Percentiles rank a stretch among this genome's conserved stretches.
These are phyloP conservation scores for Cercospora beticola DNA, from an alignment of 2,329 filamentous ascomycete genomes.

Conservation along the genomic window DNA sequence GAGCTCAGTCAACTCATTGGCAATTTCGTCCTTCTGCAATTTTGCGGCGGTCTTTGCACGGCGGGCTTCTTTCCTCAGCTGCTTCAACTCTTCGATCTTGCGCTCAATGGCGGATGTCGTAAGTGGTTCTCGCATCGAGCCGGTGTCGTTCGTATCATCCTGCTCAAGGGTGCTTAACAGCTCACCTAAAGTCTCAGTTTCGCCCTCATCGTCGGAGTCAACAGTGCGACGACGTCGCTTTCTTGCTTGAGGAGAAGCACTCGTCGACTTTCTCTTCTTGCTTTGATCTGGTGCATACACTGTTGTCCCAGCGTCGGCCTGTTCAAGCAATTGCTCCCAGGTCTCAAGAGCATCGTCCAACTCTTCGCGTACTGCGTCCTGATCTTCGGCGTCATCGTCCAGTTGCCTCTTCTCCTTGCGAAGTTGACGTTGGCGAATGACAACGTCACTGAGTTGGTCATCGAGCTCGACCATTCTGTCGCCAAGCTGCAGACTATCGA, in stretches of 20 bases:
- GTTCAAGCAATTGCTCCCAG: slow-evolving; percentile 46
- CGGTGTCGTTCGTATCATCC: slow-evolving; percentile 10
- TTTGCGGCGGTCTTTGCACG: slow-evolving; percentile 31
- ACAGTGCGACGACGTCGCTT: slow-evolving; percentile 23
- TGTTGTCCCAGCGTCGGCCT: slow-evolving; percentile 43
- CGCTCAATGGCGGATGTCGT: slow-evolving; percentile 43
- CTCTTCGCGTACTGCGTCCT: slow-evolving; percentile 38
- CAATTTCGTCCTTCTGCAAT: slow-evolving; percentile 36
- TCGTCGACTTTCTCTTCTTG: slow-evolving; percentile 37
- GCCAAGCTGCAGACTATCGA: slow-evolving; percentile 41
- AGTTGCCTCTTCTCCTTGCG: slow-evolving; percentile 32
- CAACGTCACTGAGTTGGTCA: slow-evolving; percentile 32
- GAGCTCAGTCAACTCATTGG: slow-evolving; percentile 32
- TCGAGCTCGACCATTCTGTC: slow-evolving; percentile 34
- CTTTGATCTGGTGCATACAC: slow-evolving; percentile 42
- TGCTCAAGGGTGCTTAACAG: slow-evolving; percentile 20
- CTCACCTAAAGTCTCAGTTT: slow-evolving; percentile 19
- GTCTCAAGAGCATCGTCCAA: slow-evolving; percentile 47
- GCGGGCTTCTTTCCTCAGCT: slow-evolving; percentile 42
- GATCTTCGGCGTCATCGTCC: slow-evolving; percentile 40
- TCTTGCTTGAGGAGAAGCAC: slow-evolving; percentile 7
- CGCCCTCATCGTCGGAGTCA: slow-evolving; percentile 32
- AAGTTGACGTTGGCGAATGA: slow-evolving; percentile 23
- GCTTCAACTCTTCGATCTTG: slow-evolving; percentile 48
- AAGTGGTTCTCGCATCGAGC: slow-evolving; percentile 38